Conservation (phyloP, 768 basidiomycete species). For the Rhizopogon salebrosus region DNA sequence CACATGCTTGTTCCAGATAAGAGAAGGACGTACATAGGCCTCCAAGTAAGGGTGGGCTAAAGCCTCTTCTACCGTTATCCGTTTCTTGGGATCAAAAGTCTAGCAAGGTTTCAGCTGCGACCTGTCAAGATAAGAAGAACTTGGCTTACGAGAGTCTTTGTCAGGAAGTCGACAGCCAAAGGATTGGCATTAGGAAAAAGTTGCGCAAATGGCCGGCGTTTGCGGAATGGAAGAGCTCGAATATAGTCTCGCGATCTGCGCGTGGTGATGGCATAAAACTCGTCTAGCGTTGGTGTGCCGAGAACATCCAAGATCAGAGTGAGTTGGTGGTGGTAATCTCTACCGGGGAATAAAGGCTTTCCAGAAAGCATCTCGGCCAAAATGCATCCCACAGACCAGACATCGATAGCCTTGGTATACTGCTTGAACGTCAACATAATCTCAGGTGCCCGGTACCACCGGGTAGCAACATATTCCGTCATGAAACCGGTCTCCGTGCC, state of each 20-base stretch:
- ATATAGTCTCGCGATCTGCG: constrained; percentile 92
- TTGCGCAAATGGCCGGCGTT: constrained; percentile 73
- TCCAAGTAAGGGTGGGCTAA: constrained; percentile 93
- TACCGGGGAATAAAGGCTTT: constrained; percentile 94
- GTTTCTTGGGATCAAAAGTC: constrained; percentile 98
- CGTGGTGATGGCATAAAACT: constrained; percentile 96
- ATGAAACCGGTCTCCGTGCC: constrained; percentile 86
- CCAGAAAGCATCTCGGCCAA: constrained; percentile 97
- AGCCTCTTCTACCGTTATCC: constrained; percentile 91
- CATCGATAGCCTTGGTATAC: constrained; percentile 93
- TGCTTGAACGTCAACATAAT: constrained; percentile 99
- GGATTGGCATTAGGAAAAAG: constrained; percentile 91
- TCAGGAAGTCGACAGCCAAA: constrained; percentile 69
- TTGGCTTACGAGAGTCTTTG: constrained; percentile 68
- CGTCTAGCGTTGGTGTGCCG: constrained; percentile 94
- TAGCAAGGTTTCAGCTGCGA: constrained; percentile 18
- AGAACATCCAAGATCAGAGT: constrained; percentile 94
- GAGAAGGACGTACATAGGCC: constrained; percentile 62
- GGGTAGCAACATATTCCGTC: constrained; percentile 97
- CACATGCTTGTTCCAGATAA: not conserved
- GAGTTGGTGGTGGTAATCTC: constrained; percentile 95
- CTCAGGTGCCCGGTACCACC: constrained; percentile 99
- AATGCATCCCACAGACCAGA: constrained; percentile 86
- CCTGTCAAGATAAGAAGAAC: not conserved
- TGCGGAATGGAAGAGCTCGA: constrained; percentile 89